These are phyloP conservation scores for Stemphylium lycopersici DNA, from an alignment of 2,329 filamentous ascomycete genomes.

Conservation along the genomic window DNA sequence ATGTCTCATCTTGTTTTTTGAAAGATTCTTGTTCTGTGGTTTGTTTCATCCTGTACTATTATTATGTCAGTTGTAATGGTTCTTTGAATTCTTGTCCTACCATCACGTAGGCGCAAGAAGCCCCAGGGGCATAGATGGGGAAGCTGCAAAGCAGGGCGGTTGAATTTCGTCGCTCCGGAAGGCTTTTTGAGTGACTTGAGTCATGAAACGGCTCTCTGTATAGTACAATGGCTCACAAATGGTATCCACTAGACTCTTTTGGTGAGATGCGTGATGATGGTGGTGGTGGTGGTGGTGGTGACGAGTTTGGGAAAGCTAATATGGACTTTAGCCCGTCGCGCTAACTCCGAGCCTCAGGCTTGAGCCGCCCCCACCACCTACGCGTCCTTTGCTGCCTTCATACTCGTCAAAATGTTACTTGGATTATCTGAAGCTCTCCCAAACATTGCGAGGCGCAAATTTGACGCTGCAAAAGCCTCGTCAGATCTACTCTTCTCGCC, in stretches of 20 bases:
- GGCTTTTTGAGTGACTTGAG: background rate
- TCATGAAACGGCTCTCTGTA: background rate
- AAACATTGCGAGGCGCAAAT: slow-evolving; percentile 47
- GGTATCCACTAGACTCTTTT: background rate
- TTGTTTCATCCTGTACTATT: slow-evolving; percentile 7
- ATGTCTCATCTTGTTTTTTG: background rate
- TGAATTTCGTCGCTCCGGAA: background rate
- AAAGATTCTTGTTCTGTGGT: background rate
- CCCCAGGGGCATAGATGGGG: slow-evolving; percentile 12
- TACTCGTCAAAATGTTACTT: slow-evolving; percentile 35
- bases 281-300: background rate
- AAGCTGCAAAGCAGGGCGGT: slow-evolving; percentile 10
- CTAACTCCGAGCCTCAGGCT: slow-evolving; percentile 6
- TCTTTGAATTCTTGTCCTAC: background rate
- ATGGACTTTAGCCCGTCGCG: slow-evolving; percentile 4
- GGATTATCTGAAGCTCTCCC: slow-evolving; percentile 45
- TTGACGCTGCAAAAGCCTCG: slow-evolving; percentile 42
- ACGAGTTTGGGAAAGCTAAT: slow-evolving; percentile 3
- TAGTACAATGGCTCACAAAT: background rate
- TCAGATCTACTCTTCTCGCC: slow-evolving; percentile 48
- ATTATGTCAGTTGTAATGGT: slow-evolving; percentile 2
- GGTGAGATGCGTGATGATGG: background rate
- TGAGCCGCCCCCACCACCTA: background rate
- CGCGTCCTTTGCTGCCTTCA: background rate
- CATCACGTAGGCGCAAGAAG: slow-evolving; percentile 7